A percentile compares a stretch with the other conserved stretches of the same genome.
Conservation (phyloP, 371 early-diverging fungal genomes). For the Parasitella parasitica region DNA sequence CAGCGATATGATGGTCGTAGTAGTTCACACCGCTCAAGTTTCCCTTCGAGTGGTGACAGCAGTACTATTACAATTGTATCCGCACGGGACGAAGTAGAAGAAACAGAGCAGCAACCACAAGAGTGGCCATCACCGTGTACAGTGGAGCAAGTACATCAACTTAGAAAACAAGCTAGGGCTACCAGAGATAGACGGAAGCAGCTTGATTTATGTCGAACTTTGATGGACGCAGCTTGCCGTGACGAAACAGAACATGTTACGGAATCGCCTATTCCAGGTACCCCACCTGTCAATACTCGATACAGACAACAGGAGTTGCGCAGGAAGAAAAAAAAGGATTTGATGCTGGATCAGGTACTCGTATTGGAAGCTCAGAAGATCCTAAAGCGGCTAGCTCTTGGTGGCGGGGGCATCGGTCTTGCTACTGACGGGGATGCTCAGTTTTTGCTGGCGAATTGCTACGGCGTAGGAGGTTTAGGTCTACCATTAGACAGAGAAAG, state of each 20-base stretch:
- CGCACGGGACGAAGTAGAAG: no score
- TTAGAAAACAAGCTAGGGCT: constrained; percentile 14
- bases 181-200: constrained; percentile 8
- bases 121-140: constrained; percentile 7
- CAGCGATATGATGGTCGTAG: neutral
- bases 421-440: constrained; percentile 79
- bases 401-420: constrained; percentile 54
- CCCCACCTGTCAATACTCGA: constrained; percentile 10
- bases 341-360: constrained; percentile 53
- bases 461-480: constrained; percentile 73
- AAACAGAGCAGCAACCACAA: neutral
- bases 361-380: constrained; percentile 70
- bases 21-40: neutral
- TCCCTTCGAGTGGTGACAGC: neutral
- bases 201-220: constrained; percentile 14
- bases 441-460: constrained; percentile 87
- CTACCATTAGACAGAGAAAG: constrained; percentile 78
- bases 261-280: constrained; percentile 7
- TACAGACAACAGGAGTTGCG: constrained; percentile 13
- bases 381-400: constrained; percentile 65
- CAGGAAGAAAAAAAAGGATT: constrained; percentile 16
- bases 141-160: constrained; percentile 9
- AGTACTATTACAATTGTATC: neutral
- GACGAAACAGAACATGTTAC: neutral
- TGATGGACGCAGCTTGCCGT: constrained; percentile 20